Evolutionary conservation across 805 yeast genomes (phyloP), one percentile per base, ranked within the genome.

Genomic region (Pichia deserticola): DNA sequence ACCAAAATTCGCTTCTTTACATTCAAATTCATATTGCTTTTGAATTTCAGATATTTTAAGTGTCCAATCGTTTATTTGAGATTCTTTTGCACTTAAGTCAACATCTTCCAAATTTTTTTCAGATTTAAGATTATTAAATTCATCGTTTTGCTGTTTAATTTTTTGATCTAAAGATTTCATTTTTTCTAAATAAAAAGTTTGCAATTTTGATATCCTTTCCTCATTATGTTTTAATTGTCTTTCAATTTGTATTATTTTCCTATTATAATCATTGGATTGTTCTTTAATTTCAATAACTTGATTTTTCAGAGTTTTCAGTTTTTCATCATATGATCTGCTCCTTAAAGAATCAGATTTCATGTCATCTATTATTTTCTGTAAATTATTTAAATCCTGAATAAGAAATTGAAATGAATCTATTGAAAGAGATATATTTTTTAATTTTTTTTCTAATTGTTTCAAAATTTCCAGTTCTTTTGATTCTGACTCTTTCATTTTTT

Each of bases 381-480:
- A 66, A 38, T 69, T 69, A 43, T 63, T 66, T 35, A 77, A 56
- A 36, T 77, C 80, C 48, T 71, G 72, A 7, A 78, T 72, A 29
- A 82, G 66, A 9, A 76, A 68, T 51, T 71, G 71, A 50, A 86
- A 75, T 0, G 89, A 75, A 45, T 81, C 85, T 9, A 78, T 69
- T 0, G 90, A 74, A 1, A 72, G 66, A 1, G 75, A 66, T 20
- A 82, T 62, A 55, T 80, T 79, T 45, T 79, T 68, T 43, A 77
- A 71, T 53, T 76, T 71, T 12, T 52, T 47, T 54, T 82, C 85
- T 32, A 77, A 59, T 2, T 68, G 66, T 30, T 63, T 60, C 36
- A 79, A 58, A 5, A 61, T 60, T 7, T 61, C 59, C 44, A 71
- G 68, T 51, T 74, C 79, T 5, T 59, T 58, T 10, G 67, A 65